Evolutionary conservation across 345 rosid genomes (phyloP), one percentile per base, ranked within the genome.

Genomic region (Lepidium sativum): DNA sequence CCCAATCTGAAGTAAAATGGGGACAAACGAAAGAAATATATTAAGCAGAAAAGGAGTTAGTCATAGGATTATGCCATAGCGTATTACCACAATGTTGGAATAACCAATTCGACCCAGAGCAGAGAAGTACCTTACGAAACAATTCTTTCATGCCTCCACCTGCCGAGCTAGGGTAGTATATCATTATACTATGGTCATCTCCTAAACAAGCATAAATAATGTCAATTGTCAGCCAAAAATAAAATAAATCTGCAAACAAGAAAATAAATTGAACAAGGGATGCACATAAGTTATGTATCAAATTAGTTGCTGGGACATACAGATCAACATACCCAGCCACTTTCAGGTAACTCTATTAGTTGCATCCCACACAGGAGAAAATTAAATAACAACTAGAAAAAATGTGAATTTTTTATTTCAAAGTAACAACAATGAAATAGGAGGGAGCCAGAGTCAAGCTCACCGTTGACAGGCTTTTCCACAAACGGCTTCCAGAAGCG

Each of bases 91-190:
- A 35, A 11, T 29, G 9, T 44, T 11, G 9, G 20, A 60, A 16
- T n/a, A 63, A 63, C 50, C 53, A 55, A 15, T 48, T 55, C 29
- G 4, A 47, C 34, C 23, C 39, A 65, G 71, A 66, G 56, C 56
- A 65, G 50, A 10, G n/a, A 65, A 43, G 12, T 74, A 94, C 99
- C 98, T 91, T 95, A 81, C 99, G 83, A 73, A 95, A 95, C 63
- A 95, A 82, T 81, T 88, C 98, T 75, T 95, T 95, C 99, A 95
- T 95, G 45, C 99, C 99, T 62, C 99, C 95, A 70, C 99, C 99
- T 0, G 99, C 99, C 40, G 99, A 86, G 76, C 95, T 95, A 54
- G 99, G 99, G 65, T 95, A 95, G 76, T 95, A 95, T 78, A 95
- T 86, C 99, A 91, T 88, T 68, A 95, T 95, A 61, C 96, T 91